These are phyloP conservation scores for Microcyclospora tardicrescens DNA, from an alignment of 2,329 filamentous ascomycete genomes.

Conservation along the genomic window DNA sequence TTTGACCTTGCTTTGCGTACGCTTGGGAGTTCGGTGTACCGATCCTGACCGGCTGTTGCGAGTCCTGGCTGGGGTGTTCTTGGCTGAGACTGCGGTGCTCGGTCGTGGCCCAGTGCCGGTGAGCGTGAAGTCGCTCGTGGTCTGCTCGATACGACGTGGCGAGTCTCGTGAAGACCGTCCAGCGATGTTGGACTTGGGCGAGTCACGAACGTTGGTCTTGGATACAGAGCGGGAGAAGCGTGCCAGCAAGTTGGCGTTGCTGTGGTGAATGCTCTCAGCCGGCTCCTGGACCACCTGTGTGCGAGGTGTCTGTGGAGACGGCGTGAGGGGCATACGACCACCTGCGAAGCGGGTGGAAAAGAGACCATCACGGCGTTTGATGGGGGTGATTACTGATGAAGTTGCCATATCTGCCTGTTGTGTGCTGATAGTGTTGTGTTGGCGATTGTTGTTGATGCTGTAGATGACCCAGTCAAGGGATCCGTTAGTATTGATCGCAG, in stretches of 20 bases:
- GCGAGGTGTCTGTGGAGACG: conserved; percentile 68
- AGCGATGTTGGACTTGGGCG: conserved; percentile 93
- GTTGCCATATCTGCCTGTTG: conserved; percentile 57
- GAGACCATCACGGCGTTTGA: conserved; percentile 75
- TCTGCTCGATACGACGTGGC: conserved; percentile 77
- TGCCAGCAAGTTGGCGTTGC: conserved; percentile 61
- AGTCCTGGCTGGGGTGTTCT: conserved; percentile 32
- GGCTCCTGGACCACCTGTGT: conserved; percentile 40
- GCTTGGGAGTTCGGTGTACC: conserved; percentile 24
- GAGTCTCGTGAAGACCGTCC: conserved; percentile 48
- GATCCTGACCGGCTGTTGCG: conserved; percentile 29
- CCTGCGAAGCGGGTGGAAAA: conserved; percentile 89
- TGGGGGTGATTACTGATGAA: conserved; percentile 69
- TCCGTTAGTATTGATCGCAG: conserved; percentile 25
- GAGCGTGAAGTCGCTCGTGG: conserved; percentile 83
- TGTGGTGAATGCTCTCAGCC: conserved; percentile 60
- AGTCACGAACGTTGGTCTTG: conserved; percentile 62
- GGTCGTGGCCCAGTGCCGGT: conserved; percentile 58
- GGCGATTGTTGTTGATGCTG: conserved; percentile 11
- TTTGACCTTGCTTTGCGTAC: conserved; percentile 55
- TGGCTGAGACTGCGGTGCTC: conserved; percentile 25
- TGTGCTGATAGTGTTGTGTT: conserved; percentile 9
- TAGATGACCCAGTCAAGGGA: conserved; percentile 26
- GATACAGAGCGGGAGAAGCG: conserved; percentile 61
- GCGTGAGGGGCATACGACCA: conserved; percentile 86